Percentiles rank a stretch among this genome's conserved stretches.
Evolutionary conservation across 768 basidiomycete species (phyloP).

Genomic region (Psilocybe cubensis): DNA sequence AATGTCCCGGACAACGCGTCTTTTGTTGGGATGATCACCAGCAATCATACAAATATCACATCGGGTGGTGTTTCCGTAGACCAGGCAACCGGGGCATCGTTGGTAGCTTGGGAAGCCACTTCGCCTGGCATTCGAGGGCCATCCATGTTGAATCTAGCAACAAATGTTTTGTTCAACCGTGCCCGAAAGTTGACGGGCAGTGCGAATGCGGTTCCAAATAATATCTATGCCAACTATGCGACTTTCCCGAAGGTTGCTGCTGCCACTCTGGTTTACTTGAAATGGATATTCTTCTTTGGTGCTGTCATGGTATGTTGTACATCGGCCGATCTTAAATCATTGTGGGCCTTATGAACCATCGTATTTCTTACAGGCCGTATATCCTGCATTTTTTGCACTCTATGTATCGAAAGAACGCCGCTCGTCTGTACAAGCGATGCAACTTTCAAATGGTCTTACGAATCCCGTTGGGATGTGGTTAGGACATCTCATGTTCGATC

Average conservation of each 20-base stretch:
- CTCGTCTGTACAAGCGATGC: constrained; percentile 81
- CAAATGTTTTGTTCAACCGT: constrained; percentile 67
- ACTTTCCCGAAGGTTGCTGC: constrained; percentile 59
- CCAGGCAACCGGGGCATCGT: constrained; percentile 44
- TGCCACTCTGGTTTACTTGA: constrained; percentile 63
- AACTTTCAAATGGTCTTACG: constrained; percentile 74
- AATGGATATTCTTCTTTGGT: constrained; percentile 78
- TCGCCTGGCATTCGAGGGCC: constrained; percentile 62
- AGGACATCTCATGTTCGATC: constrained; percentile 78
- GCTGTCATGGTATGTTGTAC: constrained; percentile 69
- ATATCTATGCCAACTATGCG: constrained; percentile 62
- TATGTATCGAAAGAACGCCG: constrained; percentile 77
- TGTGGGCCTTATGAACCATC: neutral
- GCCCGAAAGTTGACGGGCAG: constrained; percentile 58
- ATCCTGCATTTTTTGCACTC: constrained; percentile 80
- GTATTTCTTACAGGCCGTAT: constrained; percentile 54
- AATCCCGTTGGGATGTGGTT: constrained; percentile 76
- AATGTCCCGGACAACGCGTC: constrained; percentile 60
- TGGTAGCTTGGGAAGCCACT: constrained; percentile 75
- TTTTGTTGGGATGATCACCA: constrained; percentile 56
- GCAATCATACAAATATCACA: constrained; percentile 56
- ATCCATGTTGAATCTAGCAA: constrained; percentile 67
- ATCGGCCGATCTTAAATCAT: neutral
- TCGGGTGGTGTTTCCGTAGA: constrained; percentile 75
- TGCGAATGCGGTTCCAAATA: constrained; percentile 37